These are phyloP conservation scores for Nectriaceae sp. DNA, from an alignment of 2,329 filamentous ascomycete genomes.

Conservation along the genomic window DNA sequence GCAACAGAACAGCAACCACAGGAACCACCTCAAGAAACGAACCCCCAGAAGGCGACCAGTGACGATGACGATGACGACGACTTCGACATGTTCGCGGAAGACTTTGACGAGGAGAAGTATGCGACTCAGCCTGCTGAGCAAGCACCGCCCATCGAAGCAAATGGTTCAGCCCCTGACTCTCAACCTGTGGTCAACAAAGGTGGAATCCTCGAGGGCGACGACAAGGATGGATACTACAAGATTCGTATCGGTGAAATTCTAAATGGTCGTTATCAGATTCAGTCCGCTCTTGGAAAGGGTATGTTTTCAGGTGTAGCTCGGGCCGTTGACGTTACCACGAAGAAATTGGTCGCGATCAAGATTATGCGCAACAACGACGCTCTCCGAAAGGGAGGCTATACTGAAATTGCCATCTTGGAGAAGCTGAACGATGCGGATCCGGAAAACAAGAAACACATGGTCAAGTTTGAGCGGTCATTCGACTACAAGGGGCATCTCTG, in stretches of 20 bases:
- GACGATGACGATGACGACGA: slow-evolving; percentile 65
- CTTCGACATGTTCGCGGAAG: slow-evolving; percentile 88
- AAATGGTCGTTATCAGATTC: slow-evolving; percentile 85
- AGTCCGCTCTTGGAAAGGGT: slow-evolving; percentile 84
- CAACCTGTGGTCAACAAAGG: slow-evolving; percentile 65
- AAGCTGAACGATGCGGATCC: slow-evolving; percentile 84
- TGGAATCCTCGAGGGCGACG: slow-evolving; percentile 88
- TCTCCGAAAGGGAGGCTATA: slow-evolving; percentile 86
- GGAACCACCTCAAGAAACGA: slow-evolving; percentile 27
- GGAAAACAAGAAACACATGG: slow-evolving; percentile 87
- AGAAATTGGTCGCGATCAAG: slow-evolving; percentile 88
- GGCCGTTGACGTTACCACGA: slow-evolving; percentile 75
- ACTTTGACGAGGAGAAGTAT: slow-evolving; percentile 69
- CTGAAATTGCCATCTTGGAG: slow-evolving; percentile 90
- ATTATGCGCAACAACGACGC: slow-evolving; percentile 97
- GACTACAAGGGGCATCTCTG: slow-evolving; percentile 95
- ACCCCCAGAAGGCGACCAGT: slow-evolving; percentile 23
- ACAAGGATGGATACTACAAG: slow-evolving; percentile 95
- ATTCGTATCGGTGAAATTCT: slow-evolving; percentile 89
- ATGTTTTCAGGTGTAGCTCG: slow-evolving; percentile 97
- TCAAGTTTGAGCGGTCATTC: slow-evolving; percentile 84
- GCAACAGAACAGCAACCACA: slow-evolving; percentile 26
- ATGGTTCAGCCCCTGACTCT: slow-evolving; percentile 49
- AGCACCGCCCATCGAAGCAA: slow-evolving; percentile 39
- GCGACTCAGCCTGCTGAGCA: slow-evolving; percentile 48